Conservation (phyloP, 345 rosid species). For the Acer negundo region DNA sequence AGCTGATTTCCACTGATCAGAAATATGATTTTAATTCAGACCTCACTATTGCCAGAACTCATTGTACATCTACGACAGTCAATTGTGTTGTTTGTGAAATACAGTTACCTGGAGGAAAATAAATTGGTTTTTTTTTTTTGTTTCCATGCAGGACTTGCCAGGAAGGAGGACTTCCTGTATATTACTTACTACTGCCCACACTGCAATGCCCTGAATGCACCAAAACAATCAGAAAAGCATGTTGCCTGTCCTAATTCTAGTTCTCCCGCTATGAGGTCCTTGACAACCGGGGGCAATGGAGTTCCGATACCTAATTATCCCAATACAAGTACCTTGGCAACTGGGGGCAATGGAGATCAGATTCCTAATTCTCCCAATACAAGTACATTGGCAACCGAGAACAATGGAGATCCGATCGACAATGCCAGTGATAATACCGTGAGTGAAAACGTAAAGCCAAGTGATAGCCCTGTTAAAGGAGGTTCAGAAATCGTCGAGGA, state of each 20-base stretch:
- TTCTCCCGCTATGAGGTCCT: slow-evolving; percentile 32
- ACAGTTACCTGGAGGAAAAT: background rate
- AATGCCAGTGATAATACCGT: slow-evolving; percentile 13
- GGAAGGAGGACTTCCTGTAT: slow-evolving; percentile 80
- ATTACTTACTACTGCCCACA: slow-evolving; percentile 89
- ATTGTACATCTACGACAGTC: background rate
- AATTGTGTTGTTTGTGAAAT: background rate
- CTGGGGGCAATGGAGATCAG: slow-evolving; percentile 32
- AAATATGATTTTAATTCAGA: background rate
- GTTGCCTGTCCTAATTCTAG: slow-evolving; percentile 27
- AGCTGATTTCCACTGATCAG: slow-evolving; percentile 23
- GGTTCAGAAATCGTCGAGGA: background rate
- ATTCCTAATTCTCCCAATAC: slow-evolving; percentile 20
- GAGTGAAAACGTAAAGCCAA: background rate
- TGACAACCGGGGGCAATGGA: background rate
- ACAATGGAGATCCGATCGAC: slow-evolving; percentile 20
- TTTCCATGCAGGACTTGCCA: slow-evolving; percentile 61
- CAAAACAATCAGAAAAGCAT: slow-evolving; percentile 46
- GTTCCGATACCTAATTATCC: slow-evolving; percentile 11
- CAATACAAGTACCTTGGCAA: slow-evolving; percentile 26
- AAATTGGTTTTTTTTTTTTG: background rate
- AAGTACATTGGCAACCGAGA: slow-evolving; percentile 21
- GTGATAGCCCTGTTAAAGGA: slow-evolving; percentile 3
- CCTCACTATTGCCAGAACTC: background rate
- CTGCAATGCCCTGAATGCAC: slow-evolving; percentile 75